Evolutionary conservation across 768 basidiomycete species (phyloP).

Genomic region (Tylopilus plumbeoviolaceoides): DNA sequence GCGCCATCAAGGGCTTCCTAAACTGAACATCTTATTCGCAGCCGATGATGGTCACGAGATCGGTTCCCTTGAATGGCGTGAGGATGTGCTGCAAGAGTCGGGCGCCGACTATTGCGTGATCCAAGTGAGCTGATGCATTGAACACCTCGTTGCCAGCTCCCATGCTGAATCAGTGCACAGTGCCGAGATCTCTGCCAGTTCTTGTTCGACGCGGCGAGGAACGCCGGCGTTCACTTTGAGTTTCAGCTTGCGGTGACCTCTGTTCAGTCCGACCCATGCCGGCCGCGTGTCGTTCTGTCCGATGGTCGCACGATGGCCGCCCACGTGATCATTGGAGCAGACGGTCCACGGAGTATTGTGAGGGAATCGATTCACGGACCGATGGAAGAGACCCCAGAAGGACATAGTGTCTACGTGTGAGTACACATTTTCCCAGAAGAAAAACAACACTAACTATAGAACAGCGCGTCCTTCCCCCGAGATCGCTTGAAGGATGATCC

Average conservation of each 20-base stretch:
- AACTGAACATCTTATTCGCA: conserved; percentile 19
- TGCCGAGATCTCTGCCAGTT: conserved; percentile 51
- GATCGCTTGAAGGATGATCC: conserved; percentile 41
- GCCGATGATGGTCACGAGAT: conserved; percentile 43
- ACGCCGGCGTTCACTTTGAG: conserved; percentile 48
- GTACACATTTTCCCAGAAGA: conserved; percentile 17
- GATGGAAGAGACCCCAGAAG: conserved; percentile 24
- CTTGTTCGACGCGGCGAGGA: conserved; percentile 43
- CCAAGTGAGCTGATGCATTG: conserved; percentile 33
- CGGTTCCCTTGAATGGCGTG: conserved; percentile 45
- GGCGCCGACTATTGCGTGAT: conserved; percentile 53
- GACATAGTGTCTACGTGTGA: conserved; percentile 45
- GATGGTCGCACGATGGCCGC: conserved; percentile 44
- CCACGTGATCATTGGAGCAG: conserved; percentile 61
- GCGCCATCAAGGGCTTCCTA: too few species aligned
- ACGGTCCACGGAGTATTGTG: conserved; percentile 50
- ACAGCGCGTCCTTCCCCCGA: conserved; percentile 42
- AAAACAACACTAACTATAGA: background rate
- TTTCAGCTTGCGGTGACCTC: conserved; percentile 38
- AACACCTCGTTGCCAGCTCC: background rate
- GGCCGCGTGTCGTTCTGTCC: conserved; percentile 33
- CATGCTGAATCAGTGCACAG: conserved; percentile 28
- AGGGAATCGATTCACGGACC: conserved; percentile 34
- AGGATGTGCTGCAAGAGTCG: conserved; percentile 46
- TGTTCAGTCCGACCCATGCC: conserved; percentile 30